These are phyloP conservation scores for Talaromyces liani DNA, from an alignment of 495 filamentous ascomycete species.

Conservation along the genomic window DNA sequence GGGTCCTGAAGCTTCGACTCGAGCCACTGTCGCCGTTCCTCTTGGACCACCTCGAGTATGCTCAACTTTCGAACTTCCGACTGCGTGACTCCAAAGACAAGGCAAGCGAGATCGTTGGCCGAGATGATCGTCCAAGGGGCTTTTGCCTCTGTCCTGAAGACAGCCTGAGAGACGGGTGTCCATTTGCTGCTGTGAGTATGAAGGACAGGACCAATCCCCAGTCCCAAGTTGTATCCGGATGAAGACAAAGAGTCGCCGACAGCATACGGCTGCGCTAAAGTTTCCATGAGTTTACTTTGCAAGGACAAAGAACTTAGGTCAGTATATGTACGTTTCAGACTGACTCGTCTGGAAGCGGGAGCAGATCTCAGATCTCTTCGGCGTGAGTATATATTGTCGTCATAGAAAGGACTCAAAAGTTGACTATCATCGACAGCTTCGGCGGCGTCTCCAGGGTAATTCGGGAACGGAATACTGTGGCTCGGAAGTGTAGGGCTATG, in stretches of 20 bases:
- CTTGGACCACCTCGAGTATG: slow-evolving; percentile 87
- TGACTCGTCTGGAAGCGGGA: slow-evolving; percentile 53
- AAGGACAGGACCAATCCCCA: slow-evolving; percentile 40
- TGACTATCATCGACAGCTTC: slow-evolving; percentile 15
- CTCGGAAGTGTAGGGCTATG: slow-evolving; percentile 28
- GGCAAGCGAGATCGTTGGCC: slow-evolving; percentile 94
- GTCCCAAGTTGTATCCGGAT: slow-evolving; percentile 19
- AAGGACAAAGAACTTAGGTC: slow-evolving; percentile 64
- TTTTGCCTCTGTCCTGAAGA: slow-evolving; percentile 85
- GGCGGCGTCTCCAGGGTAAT: neutral
- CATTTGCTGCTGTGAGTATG: slow-evolving; percentile 85
- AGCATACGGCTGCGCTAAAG: slow-evolving; percentile 75
- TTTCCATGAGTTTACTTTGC: slow-evolving; percentile 81
- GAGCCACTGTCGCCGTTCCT: slow-evolving; percentile 84
- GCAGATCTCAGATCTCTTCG: slow-evolving; percentile 27
- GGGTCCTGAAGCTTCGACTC: slow-evolving; percentile 69
- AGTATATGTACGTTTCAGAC: slow-evolving; percentile 81
- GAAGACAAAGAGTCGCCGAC: slow-evolving; percentile 41
- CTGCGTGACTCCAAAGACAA: slow-evolving; percentile 92
- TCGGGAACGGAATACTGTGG: neutral
- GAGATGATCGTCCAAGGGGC: slow-evolving; percentile 92
- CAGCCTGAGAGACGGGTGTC: slow-evolving; percentile 87
- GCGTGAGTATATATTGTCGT: slow-evolving; percentile 26
- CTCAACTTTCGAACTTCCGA: slow-evolving; percentile 91
- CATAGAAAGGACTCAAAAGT: slow-evolving; percentile 23